These are phyloP conservation scores for Microcyclosporella mali DNA, from an alignment of 2,329 filamentous ascomycete species.

Conservation along the genomic window DNA sequence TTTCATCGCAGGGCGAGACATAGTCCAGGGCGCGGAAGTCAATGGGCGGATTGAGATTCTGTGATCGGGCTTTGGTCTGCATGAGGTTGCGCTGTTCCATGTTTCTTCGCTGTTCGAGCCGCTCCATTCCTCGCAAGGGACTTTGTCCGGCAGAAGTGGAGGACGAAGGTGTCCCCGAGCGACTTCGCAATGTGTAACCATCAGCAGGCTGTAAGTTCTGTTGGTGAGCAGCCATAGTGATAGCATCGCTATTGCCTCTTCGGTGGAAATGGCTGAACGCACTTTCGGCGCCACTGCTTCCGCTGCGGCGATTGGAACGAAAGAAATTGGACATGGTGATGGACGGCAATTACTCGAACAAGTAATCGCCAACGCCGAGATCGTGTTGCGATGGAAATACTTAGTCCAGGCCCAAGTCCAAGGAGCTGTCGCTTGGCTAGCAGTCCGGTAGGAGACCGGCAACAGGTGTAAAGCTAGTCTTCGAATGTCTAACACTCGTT, in stretches of 20 bases:
- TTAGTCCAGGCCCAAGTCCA: too few species aligned
- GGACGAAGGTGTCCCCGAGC: conserved; percentile 9
- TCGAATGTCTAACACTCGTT: too few species aligned
- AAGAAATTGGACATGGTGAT: conserved; percentile 12
- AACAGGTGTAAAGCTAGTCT: too few species aligned
- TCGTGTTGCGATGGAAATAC: too few species aligned
- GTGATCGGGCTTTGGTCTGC: conserved; percentile 21
- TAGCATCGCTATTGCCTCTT: conserved; percentile 7
- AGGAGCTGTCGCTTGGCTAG: too few species aligned
- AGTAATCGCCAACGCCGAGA: too few species aligned
- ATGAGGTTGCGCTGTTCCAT: conserved; percentile 30
- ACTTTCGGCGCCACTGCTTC: conserved; percentile 2
- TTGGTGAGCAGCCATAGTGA: not conserved
- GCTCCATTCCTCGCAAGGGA: conserved; percentile 22
- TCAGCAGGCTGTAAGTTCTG: not conserved
- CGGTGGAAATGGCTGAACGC: not conserved
- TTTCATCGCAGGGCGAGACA: conserved; percentile 50
- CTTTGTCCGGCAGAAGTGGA: conserved; percentile 1
- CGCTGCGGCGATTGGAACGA: conserved; percentile 12
- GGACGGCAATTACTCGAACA: too few species aligned
- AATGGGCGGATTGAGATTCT: conserved; percentile 34
- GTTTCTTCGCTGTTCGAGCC: conserved; percentile 27
- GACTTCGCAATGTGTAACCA: conserved; percentile 6
- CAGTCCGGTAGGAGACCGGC: too few species aligned
- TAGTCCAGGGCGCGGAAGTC: conserved; percentile 56